These are phyloP conservation scores for Castanospermum australe DNA, from an alignment of 306 rosid genomes.

Conservation along the genomic window DNA sequence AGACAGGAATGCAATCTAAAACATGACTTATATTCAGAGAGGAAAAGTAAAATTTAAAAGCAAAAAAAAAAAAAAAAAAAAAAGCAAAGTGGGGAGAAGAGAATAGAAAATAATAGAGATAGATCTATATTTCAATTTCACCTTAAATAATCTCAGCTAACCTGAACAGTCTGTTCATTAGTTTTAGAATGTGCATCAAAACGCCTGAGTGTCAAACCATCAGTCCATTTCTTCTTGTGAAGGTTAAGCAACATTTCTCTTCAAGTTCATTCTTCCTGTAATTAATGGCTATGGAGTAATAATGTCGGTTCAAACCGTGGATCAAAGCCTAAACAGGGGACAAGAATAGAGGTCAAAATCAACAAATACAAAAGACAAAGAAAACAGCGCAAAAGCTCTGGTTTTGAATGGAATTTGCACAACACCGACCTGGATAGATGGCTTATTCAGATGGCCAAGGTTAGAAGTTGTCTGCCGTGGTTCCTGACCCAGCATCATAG, in stretches of 20 bases:
- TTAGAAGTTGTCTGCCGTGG: conserved; percentile 95
- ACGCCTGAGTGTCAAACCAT: conserved; percentile 55
- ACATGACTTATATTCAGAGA: neutral
- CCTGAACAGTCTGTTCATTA: conserved; percentile 70
- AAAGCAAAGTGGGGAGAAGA: neutral
- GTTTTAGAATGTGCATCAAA: conserved; percentile 67
- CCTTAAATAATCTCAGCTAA: conserved; percentile 12
- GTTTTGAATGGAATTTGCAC: neutral
- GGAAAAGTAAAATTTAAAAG: neutral
- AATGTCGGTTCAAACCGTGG: conserved; percentile 70
- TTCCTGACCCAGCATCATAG: conserved; percentile 97
- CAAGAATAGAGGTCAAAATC: conserved; percentile 12
- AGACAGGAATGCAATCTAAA: neutral
- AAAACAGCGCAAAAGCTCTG: neutral
- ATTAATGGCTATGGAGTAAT: conserved; percentile 64
- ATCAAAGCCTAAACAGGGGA: conserved; percentile 56
- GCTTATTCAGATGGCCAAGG: conserved; percentile 88
- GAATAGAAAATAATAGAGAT: neutral
- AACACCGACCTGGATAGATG: conserved; percentile 58
- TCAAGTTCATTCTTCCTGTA: conserved; percentile 77
- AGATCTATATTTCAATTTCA: neutral
- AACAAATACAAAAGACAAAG: neutral
- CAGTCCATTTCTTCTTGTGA: conserved; percentile 80
- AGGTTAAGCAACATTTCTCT: conserved; percentile 73
- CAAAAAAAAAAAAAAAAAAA: neutral